Conservation (phyloP, 2,329 filamentous ascomycete genomes). For the Aspergillus quadrilineatus region DNA sequence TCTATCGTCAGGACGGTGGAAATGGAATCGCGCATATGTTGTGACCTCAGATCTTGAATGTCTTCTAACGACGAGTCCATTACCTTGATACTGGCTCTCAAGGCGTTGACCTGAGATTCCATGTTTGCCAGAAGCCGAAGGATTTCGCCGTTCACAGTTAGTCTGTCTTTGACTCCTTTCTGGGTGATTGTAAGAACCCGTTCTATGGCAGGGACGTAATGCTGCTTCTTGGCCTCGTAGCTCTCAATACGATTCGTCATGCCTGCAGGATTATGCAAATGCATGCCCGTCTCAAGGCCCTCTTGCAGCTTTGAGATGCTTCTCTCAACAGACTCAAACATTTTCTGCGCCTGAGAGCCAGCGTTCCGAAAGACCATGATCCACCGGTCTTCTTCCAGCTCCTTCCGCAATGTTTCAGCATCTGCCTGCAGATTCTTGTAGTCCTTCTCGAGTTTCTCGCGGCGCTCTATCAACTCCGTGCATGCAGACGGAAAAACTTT, state of each 20-base stretch:
- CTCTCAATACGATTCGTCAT: conserved; percentile 83
- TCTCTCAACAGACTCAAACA: conserved; percentile 92
- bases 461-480: conserved; percentile 77
- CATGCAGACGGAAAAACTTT: conserved; percentile 84
- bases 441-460: conserved; percentile 72
- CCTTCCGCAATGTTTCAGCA: conserved; percentile 82
- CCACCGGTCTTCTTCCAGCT: conserved; percentile 94
- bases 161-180: conserved; percentile 88
- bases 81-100: conserved; percentile 74
- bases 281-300: conserved; percentile 70
- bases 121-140: conserved; percentile 82
- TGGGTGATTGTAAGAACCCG: conserved; percentile 90
- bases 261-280: conserved; percentile 67
- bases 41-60: conserved; percentile 59
- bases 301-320: conserved; percentile 81
- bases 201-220: conserved; percentile 91
- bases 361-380: conserved; percentile 92
- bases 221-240: conserved; percentile 91
- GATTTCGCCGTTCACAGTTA: conserved; percentile 96
- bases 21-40: conserved; percentile 85
- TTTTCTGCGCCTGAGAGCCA: conserved; percentile 86
- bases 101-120: conserved; percentile 72
- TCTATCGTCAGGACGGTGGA: conserved; percentile 89
- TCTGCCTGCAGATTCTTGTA: conserved; percentile 89
- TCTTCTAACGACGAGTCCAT: conserved; percentile 76